Evolutionary conservation across 805 yeast genomes (phyloP), one percentile per base, ranked within the genome.

Genomic region (Vanderwaltozyma polyspora): DNA sequence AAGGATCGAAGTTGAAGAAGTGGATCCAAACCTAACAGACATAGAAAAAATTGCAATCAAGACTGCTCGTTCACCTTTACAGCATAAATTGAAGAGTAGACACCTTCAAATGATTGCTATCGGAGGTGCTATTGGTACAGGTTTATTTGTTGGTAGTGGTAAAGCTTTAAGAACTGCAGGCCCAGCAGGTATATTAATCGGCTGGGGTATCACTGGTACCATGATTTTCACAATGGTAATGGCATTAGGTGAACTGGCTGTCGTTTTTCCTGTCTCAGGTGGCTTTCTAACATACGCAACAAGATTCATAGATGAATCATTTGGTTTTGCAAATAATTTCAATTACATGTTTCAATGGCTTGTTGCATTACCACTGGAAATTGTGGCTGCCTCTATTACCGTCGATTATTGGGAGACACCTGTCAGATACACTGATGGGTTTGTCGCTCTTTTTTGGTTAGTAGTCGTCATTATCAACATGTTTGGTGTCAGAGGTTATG

Each of bases 61-160:
- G 19, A 57, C 59, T 3, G 75, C 79, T 18, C 62, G 64, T 38
- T 62, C 82, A 4, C 86, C 82, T 2, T 61, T 79, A 40, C 61
- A 70, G 31, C 66, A 72, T 43, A 62, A 68, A 11, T 55, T 75
- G 49, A 74, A 72, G 45, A 55, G 61, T 29, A 68, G 80, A 60
- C 72, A 57, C 57, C 63, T 61, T 60, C 79, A 74, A 53, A 71
- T 76, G 76, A 72, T 76, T 40, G 78, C 84, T 6, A 67, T 78
- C 35, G 85, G 82, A 41, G 82, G 83, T 46, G 68, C 77, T 40
- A 74, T 78, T 42, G 84, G 86, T 55, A 75, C 83, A 21, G 93
- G 89, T 53, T 61, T 81, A 36, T 74, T 81, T 44, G 79, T 81
- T 33, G 83, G 84, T 50, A 69, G 82, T 19, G 85, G 84, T 41